A percentile compares a stretch with the other conserved stretches of the same genome.
Evolutionary conservation across 495 filamentous ascomycete species (phyloP).

Genomic region (Tuber borchii): DNA sequence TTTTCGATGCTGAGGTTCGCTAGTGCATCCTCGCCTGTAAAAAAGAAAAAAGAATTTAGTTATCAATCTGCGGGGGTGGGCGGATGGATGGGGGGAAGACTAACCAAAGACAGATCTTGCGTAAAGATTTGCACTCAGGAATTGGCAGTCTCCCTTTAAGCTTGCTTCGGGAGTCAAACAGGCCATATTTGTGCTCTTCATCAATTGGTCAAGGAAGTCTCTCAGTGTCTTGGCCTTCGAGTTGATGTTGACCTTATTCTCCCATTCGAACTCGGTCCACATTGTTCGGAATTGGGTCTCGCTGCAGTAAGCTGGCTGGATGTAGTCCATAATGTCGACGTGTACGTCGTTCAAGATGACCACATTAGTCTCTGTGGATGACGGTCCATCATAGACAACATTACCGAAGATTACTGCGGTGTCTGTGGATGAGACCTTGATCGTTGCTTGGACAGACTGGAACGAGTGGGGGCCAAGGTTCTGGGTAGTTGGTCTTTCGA

Average conservation of each 20-base stretch:
- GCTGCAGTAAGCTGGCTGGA: constrained; percentile 90
- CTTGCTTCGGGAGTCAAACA: constrained; percentile 95
- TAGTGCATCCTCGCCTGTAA: constrained; percentile 89
- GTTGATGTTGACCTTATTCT: constrained; percentile 99
- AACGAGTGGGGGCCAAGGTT: constrained; percentile 94
- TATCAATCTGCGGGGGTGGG: not conserved
- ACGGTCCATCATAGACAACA: constrained; percentile 93
- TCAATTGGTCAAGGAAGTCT: constrained; percentile 88
- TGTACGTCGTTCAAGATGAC: constrained; percentile 98
- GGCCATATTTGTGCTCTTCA: constrained; percentile 98
- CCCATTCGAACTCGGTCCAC: constrained; percentile 99
- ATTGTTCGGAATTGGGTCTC: constrained; percentile 99
- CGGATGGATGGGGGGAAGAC: constrained; percentile 42
- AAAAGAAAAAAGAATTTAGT: constrained; percentile 39
- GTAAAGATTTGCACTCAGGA: constrained; percentile 95
- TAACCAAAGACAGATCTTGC: constrained; percentile 97
- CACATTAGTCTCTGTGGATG: constrained; percentile 90
- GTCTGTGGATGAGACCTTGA: constrained; percentile 97
- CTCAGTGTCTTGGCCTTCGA: constrained; percentile 87
- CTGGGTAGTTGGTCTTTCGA: constrained; percentile 91
- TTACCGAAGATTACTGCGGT: constrained; percentile 99
- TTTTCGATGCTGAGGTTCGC: constrained; percentile 98
- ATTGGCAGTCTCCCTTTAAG: constrained; percentile 95
- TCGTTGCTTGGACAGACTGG: constrained; percentile 95
- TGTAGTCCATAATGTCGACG: constrained; percentile 99